Base-by-base conservation (phyloP, 2,329 filamentous ascomycete genomes). In the Diaporthe eres region DNA sequence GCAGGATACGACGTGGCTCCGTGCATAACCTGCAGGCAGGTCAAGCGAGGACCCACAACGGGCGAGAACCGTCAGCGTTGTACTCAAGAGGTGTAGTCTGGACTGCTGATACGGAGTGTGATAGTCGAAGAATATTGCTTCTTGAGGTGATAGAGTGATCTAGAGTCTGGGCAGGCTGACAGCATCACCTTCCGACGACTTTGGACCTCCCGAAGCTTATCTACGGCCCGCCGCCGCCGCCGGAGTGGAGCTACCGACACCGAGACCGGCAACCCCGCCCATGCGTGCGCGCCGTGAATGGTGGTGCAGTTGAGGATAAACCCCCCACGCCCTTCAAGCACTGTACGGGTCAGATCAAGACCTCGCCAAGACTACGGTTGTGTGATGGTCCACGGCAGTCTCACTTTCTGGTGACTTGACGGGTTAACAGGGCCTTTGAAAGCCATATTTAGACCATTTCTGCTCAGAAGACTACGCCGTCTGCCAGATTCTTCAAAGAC, bases 181-280 rank as follows among this genome's bases (percentile, higher is more conserved):
- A 34, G 10, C 61, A 49, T 13, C 42, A 37, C 28, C 28, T 22
- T 19, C n/a, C 42, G 42, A 65, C 25, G 25, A 37, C 10, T 4
- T 67, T 53, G 22, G 15, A 9, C n/a, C 15, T 44, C 15, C n/a
- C 25, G 25, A 17, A 8, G 3, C 17, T 31, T 47, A 47, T 12
- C 15, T 39, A 22, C 12, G 65, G 31, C 31, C 22, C 6, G 49
- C 65, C 47, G 65, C 13, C 39, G 58, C 22, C 31, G 34, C 15
- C 22, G 34, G 25, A 37, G 28, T 39, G 65, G 65, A 37, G 31
- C 47, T 5, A 28, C 15, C 47, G 47, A 53, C 31, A 68, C 65
- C 65, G 65, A 68, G 47, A 68, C 65, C 65, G 65, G 65, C 44
- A 51, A 53, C 65, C 65, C 65, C 65, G 47, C 65, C 34, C 31